Percentiles rank a stretch among this genome's conserved stretches.
Evolutionary conservation across 169 alveolate genomes (phyloP).

Genomic region (Plasmodium billcollinsi): DNA sequence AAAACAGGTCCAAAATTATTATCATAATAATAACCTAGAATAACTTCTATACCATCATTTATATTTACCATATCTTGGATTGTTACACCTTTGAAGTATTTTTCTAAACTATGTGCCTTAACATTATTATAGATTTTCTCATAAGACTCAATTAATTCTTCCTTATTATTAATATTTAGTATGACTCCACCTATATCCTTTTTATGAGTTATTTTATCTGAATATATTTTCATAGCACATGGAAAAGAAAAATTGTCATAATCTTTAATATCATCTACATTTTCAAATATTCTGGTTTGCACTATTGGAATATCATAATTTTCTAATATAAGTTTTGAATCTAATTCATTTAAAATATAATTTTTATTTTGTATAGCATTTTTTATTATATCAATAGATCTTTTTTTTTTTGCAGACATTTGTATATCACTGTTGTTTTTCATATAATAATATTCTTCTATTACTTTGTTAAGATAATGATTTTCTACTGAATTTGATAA

Average conservation of each 20-base stretch:
- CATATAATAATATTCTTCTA: conserved; percentile 13
- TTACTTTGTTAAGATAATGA: conserved; percentile 21
- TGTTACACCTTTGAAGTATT: conserved; percentile 85
- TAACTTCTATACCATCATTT: conserved; percentile 78
- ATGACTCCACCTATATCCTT: conserved; percentile 85
- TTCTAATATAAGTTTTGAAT: conserved; percentile 77
- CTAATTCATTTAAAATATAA: conserved; percentile 76
- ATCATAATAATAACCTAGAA: conserved; percentile 81
- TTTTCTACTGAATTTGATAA: conserved; percentile 22
- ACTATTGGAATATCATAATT: conserved; percentile 78
- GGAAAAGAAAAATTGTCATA: conserved; percentile 53
- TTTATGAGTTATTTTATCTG: conserved; percentile 81
- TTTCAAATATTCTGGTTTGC: conserved; percentile 51
- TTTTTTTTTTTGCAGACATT: not conserved
- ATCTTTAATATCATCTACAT: conserved; percentile 60
- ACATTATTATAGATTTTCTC: conserved; percentile 67
- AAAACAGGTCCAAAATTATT: conserved; percentile 84
- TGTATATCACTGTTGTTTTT: not conserved
- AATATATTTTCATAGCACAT: conserved; percentile 82
- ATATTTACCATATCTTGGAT: conserved; percentile 78
- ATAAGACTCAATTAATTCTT: conserved; percentile 68
- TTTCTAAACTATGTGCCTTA: conserved; percentile 64
- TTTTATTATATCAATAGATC: conserved; percentile 54
- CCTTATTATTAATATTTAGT: conserved; percentile 74
- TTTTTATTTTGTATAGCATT: conserved; percentile 41